phyloP scores from a whole-genome alignment of 2,329 filamentous ascomycete genomes.

The Colletotrichum salicis region DNA sequence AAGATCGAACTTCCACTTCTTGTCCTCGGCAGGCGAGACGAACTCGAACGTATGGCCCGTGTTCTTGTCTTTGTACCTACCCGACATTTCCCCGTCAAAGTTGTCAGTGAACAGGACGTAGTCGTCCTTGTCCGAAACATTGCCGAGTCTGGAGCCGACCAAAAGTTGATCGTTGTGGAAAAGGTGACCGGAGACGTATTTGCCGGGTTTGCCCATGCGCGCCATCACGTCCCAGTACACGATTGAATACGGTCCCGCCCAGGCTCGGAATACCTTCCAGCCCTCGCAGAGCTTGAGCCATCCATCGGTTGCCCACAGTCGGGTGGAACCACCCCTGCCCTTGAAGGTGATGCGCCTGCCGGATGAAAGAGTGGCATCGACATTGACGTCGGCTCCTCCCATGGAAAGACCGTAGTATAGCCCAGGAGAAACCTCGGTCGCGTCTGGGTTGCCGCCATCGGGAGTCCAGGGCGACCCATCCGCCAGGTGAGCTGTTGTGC shows the following conservation, averaged over 20 bases:
- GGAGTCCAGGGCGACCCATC: neutral
- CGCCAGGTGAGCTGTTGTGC: neutral
- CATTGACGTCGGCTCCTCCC: neutral
- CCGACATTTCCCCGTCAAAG: conserved; percentile 4
- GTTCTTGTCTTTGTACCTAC: no score
- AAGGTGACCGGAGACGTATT: no score
- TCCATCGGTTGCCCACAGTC: conserved; percentile 7
- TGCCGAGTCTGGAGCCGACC: neutral
- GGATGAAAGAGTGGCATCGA: neutral
- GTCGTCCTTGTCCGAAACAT: neutral
- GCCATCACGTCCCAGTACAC: conserved; percentile 3
- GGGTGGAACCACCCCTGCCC: conserved; percentile 1
- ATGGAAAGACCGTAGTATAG: conserved; percentile 6
- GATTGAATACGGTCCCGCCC: conserved; percentile 13
- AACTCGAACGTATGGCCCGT: no score
- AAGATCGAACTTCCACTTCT: neutral
- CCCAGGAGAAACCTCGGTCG: neutral
- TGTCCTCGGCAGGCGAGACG: no score
- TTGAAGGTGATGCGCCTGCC: neutral
- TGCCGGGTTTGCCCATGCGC: no score
- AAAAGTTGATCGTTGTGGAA: no score
- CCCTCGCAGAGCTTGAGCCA: conserved; percentile 14
- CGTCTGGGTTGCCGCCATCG: no score
- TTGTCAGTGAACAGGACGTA: neutral
- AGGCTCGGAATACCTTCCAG: conserved; percentile 1